Base-by-base conservation (phyloP, 2,329 filamentous ascomycete species). In the Colletotrichum sp. region DNA sequence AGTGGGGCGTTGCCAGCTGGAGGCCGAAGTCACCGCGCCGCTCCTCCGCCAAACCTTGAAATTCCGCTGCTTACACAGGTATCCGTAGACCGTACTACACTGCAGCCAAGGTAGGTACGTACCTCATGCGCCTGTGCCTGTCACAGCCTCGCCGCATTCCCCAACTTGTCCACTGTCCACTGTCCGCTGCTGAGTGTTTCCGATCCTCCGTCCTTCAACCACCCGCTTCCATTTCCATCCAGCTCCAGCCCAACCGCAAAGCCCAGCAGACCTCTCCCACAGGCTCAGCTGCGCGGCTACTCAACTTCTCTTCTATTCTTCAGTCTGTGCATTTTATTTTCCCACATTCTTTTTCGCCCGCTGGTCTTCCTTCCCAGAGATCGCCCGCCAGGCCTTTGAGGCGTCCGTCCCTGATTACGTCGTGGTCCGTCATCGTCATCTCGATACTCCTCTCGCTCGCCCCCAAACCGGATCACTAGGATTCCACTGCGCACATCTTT, bases 341-440 rank as follows among this genome's bases (percentile, higher is more conserved):
- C 10, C 34, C 36, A 48, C 36, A 18, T 78, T 78, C 73, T 69
- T 78, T 75, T 72, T 72, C 66, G 70, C 63, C 63, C 78, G 78
- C 78, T 77, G 43, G 43, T 13, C 43, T 24, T 52, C 43, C 43
- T 52, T 13, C 0, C n/a, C 43, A 21, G 43, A 21, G 43, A 52
- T n/a, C n/a, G 43, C 43, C n/a, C n/a, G 43, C n/a, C 43, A 21
- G n/a, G n/a, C 43, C 43, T 52, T 13, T 21, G 43, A 52, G 43
- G 10, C n/a, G 43, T 21, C n/a, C 43, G 26, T 59, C 57, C 26
- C 32, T 39, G 59, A 66, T 72, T 82, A 81, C 64, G 71, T 76
- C 74, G 59, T 72, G 67, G 43, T 60, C 67, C 59, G 30, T 59
- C 73, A 63, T 67, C 32, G n/a, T 52, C 43, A 52, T 21, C 43